These are phyloP conservation scores for Erucastrum elatum DNA, from an alignment of 345 rosid genomes.

Conservation along the genomic window DNA sequence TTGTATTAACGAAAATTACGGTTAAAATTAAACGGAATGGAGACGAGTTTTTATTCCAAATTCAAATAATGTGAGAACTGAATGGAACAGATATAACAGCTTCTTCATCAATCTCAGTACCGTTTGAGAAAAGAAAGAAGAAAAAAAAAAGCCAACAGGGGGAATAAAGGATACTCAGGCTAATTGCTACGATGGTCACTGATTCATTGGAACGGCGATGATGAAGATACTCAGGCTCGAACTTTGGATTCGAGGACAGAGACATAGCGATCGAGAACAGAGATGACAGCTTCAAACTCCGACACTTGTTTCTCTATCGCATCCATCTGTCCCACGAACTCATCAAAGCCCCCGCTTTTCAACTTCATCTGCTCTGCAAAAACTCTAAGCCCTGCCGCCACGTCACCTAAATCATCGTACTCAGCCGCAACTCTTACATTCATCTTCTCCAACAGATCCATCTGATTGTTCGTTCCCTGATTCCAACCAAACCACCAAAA, in stretches of 20 bases:
- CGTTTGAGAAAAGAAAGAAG: too few species aligned
- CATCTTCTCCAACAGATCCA: constrained; percentile 89
- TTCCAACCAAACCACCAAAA: not conserved
- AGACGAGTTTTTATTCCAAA: too few species aligned
- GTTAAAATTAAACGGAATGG: too few species aligned
- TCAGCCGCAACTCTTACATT: constrained; percentile 68
- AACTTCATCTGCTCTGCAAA: constrained; percentile 75
- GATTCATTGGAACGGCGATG: too few species aligned
- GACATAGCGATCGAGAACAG: constrained; percentile 74
- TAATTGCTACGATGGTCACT: too few species aligned
- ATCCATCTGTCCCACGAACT: constrained; percentile 71
- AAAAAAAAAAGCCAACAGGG: too few species aligned
- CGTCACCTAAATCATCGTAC: constrained; percentile 71
- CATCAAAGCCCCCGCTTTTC: constrained; percentile 67
- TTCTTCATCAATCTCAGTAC: too few species aligned
- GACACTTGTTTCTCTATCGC: constrained; percentile 74
- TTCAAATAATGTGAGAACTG: too few species aligned
- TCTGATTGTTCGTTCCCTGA: constrained; percentile 65
- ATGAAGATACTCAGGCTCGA: constrained; percentile 18
- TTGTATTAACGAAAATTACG: too few species aligned
- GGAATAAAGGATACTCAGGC: too few species aligned
- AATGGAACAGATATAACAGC: too few species aligned
- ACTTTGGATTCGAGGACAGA: constrained; percentile 72
- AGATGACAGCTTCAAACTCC: constrained; percentile 74
- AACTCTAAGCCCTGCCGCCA: constrained; percentile 71